These are phyloP conservation scores for Protomyces gravidus DNA, from an alignment of 1,139 yeast genomes.

Conservation along the genomic window DNA sequence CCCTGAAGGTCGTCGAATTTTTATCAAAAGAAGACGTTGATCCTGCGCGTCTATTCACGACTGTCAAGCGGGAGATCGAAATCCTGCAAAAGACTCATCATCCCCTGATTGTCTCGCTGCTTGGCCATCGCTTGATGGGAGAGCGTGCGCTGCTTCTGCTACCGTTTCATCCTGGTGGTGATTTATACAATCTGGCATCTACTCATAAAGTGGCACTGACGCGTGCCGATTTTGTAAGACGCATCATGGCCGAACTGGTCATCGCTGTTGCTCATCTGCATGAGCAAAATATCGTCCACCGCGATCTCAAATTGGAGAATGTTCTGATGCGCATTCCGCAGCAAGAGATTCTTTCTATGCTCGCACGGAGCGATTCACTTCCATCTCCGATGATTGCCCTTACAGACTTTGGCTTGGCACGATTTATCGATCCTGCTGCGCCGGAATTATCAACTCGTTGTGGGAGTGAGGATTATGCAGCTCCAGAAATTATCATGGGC, in stretches of 20 bases:
- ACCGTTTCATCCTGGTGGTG: constrained; percentile 72
- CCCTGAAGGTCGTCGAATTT: constrained; percentile 42
- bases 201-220: constrained; percentile 48
- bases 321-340: constrained; percentile 11
- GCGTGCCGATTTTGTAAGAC: constrained; percentile 53
- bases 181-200: constrained; percentile 57
- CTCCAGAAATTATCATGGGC: constrained; percentile 90
- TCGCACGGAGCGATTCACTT: constrained; percentile 29
- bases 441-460: constrained; percentile 78
- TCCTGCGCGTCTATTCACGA: constrained; percentile 58
- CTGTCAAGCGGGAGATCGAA: constrained; percentile 69
- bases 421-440: constrained; percentile 54
- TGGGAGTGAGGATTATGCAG: constrained; percentile 92
- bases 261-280: constrained; percentile 56
- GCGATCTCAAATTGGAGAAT: constrained; percentile 48
- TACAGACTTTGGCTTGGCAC: constrained; percentile 85
- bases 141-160: constrained; percentile 52
- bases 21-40: constrained; percentile 39
- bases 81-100: constrained; percentile 46
- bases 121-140: constrained; percentile 39
- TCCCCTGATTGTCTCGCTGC: constrained; percentile 47
- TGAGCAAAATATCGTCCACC: constrained; percentile 48
- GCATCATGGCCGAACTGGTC: constrained; percentile 54
- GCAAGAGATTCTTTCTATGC: background rate
- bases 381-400: constrained; percentile 53